Conservation (phyloP, 352 stramenopile genomes). For the Phytophthora pisi region DNA sequence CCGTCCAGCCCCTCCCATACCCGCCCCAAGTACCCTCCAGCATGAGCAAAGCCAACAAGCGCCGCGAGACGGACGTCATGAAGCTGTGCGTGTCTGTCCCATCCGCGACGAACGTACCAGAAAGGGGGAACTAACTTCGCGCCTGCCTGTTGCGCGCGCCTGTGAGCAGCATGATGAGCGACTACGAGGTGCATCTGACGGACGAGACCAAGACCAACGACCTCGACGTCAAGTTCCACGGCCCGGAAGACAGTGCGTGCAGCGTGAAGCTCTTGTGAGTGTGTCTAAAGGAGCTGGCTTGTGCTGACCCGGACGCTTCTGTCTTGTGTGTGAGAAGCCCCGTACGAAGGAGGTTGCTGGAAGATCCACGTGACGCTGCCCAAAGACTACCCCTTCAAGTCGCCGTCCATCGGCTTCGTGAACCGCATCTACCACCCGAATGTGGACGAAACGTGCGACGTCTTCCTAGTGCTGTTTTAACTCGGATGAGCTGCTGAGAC, state of each 20-base stretch:
- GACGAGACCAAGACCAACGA: constrained; percentile 85
- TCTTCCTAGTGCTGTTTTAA: not conserved
- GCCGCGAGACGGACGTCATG: constrained; percentile 90
- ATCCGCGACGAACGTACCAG: not conserved
- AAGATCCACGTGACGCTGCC: constrained; percentile 94
- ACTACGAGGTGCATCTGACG: constrained; percentile 87
- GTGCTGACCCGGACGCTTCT: constrained; percentile 15
- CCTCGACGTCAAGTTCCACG: constrained; percentile 88
- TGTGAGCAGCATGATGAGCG: constrained; percentile 86
- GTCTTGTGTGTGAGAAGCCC: constrained; percentile 54
- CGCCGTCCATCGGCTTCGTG: constrained; percentile 92
- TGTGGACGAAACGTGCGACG: constrained; percentile 90
- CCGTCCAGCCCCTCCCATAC: not conserved
- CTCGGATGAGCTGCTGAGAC: not conserved
- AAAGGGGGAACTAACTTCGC: not conserved
- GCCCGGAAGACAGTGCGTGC: constrained; percentile 81
- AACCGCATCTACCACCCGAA: constrained; percentile 95
- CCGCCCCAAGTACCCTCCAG: constrained; percentile 5
- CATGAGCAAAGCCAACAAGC: constrained; percentile 83
- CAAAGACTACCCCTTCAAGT: constrained; percentile 94
- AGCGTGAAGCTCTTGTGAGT: not conserved
- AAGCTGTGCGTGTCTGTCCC: constrained; percentile 68
- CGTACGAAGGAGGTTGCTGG: constrained; percentile 92
- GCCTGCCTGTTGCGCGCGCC: constrained; percentile 1
- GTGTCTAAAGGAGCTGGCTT: not conserved